Evolutionary conservation across 305 asterid species (phyloP).

Genomic region (Striga hermonthica): DNA sequence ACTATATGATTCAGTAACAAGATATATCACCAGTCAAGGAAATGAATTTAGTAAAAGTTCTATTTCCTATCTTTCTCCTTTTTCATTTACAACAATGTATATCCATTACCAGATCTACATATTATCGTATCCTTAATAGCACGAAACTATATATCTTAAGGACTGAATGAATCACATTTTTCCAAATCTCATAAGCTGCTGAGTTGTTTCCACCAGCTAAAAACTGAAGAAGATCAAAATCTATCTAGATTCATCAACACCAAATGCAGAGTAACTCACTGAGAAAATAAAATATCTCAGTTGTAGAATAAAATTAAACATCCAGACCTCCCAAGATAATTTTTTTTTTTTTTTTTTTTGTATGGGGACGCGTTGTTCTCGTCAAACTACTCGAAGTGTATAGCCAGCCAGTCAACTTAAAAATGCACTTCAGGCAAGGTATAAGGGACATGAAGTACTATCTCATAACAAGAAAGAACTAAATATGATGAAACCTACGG

Average conservation of each 20-base stretch:
- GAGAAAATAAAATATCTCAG: background rate
- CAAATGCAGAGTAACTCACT: conserved; percentile 17
- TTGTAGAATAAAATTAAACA: conserved; percentile 15
- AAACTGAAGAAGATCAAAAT: conserved; percentile 4
- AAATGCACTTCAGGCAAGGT: conserved; percentile 12
- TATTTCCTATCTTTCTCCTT: background rate
- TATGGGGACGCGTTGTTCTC: conserved; percentile 17
- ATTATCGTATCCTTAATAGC: conserved; percentile 1
- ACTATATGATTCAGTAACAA: conserved; percentile 23
- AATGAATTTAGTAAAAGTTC: conserved; percentile 24
- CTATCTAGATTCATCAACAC: background rate
- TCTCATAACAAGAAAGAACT: conserved; percentile 17
- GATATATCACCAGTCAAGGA: conserved; percentile 17
- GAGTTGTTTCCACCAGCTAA: conserved; percentile 23
- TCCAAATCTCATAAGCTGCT: conserved; percentile 24
- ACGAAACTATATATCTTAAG: conserved; percentile 10
- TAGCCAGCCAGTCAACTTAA: conserved; percentile 7
- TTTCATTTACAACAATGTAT: conserved; percentile 7
- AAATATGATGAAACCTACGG: conserved; percentile 30
- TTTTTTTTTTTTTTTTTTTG: conserved; percentile 18
- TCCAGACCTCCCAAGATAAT: conserved; percentile 18
- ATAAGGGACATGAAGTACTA: conserved; percentile 20
- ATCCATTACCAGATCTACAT: conserved; percentile 3
- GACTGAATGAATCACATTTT: conserved; percentile 16
- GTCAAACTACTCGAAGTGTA: conserved; percentile 25